Evolutionary conservation across 345 rosid species (phyloP).

Genomic region (Luvunga scandens): DNA sequence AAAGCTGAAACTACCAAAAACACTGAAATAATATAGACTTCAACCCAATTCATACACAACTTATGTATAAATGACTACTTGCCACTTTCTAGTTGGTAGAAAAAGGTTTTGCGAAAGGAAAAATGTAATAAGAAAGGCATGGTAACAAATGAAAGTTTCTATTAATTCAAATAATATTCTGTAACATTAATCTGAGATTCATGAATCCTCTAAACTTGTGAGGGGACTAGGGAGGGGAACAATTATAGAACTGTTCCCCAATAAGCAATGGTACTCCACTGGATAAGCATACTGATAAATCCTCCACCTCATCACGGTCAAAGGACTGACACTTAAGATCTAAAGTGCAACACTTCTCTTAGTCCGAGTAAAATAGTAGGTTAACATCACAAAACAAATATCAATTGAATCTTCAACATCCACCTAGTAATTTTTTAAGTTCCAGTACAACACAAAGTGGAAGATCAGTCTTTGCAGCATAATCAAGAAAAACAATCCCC

Average conservation of each 20-base stretch:
- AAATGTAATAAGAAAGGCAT: background rate
- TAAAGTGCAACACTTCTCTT: background rate
- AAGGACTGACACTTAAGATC: background rate
- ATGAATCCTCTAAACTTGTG: background rate
- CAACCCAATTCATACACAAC: background rate
- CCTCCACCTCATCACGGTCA: background rate
- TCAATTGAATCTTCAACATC: background rate
- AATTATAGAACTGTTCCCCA: background rate
- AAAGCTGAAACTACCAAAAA: background rate
- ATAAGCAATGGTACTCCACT: background rate
- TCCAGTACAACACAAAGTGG: background rate
- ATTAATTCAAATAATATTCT: background rate
- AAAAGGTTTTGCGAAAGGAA: background rate
- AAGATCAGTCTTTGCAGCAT: background rate
- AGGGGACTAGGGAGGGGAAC: background rate
- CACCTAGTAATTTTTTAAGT: background rate
- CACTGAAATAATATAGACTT: background rate
- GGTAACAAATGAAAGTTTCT: background rate
- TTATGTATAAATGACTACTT: background rate
- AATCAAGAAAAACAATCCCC: background rate
- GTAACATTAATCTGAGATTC: background rate
- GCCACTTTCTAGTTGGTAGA: too few species aligned
- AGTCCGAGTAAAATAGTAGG: background rate
- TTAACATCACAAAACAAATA: background rate
- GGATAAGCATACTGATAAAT: background rate